Evolutionary conservation across 108 stramenopile genomes (phyloP), one percentile per base, ranked within the genome.

Genomic region (Fragilaria radians): DNA sequence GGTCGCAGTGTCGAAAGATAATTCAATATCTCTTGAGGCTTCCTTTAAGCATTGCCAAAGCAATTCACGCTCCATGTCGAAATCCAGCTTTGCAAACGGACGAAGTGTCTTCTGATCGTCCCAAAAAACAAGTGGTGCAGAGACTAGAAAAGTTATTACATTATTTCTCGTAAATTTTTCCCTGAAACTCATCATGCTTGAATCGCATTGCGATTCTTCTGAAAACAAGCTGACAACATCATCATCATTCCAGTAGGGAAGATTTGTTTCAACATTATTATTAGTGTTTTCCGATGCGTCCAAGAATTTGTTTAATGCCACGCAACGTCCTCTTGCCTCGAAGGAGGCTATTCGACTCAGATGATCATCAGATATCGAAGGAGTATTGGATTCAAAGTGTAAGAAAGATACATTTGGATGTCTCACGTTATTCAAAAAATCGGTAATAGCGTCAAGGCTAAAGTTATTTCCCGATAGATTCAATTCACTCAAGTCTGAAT

Each of bases 21-120:
- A 56, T n/a, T 69, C 78, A 47, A 93, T 83, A 60, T 88, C 88
- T 27, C 83, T 56, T 9, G 73, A 78, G 17, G 85, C 87, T 63
- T 93, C 91, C 32, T 80, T 85, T 71, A 93, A 74, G 52, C 78
- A 83, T 48, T 83, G 77, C 80, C 81, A 81, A 9, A 93, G 51
- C 36, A 81, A 49, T 28, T 89, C 82, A 24, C 86, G 71, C 63
- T 93, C 91, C 67, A 83, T 70, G 7, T 82, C 78, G 48, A 85
- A 85, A 61, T 87, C 85, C 29, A 93, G 71, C 48, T 76, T 80
- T 42, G 79, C 80, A 34, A 93, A 85, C 7, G 87, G 83, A 46
- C 71, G 77, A 26, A 85, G 57, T 19, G 70, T 64, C 19, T 72
- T 74, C 19, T 59, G 26, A 22, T 62, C 68, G 63, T 86, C 82